phyloP scores from a whole-genome alignment of 495 filamentous ascomycete genomes.

The Neurospora africana region DNA sequence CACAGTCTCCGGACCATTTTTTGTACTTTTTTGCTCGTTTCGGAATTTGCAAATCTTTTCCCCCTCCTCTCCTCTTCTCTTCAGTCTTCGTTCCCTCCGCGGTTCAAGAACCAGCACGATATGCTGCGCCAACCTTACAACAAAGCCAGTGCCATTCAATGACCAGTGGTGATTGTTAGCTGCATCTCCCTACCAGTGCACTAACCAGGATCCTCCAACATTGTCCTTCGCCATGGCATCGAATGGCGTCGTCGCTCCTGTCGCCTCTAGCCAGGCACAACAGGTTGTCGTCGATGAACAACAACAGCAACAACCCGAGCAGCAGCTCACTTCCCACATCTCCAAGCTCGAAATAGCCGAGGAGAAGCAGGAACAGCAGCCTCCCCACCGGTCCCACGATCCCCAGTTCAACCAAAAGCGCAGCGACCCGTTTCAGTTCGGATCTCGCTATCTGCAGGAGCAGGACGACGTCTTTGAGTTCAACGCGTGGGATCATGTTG shows the following conservation, averaged over 20 bases:
- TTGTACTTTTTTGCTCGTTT: constrained; percentile 1
- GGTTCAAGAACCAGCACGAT: constrained; percentile 4
- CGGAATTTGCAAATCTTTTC: constrained; percentile 3
- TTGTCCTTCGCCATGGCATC: constrained; percentile 12
- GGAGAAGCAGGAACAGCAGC: constrained; percentile 11
- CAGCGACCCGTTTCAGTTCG: constrained; percentile 88
- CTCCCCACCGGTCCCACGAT: constrained; percentile 45
- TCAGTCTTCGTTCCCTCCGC: constrained; percentile 6
- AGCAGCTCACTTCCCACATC: constrained; percentile 18
- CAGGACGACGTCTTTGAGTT: constrained; percentile 84
- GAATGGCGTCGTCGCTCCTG: constrained; percentile 6
- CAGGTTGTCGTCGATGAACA: not conserved
- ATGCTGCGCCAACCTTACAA: constrained; percentile 15
- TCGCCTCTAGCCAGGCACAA: not conserved
- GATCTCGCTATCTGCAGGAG: constrained; percentile 71
- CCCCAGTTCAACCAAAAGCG: constrained; percentile 61
- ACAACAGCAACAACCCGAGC: not conserved
- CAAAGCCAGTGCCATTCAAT: constrained; percentile 16
- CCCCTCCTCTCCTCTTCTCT: constrained; percentile 3
- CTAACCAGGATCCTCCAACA: constrained; percentile 7
- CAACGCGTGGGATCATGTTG: constrained; percentile 98
- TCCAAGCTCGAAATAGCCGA: constrained; percentile 20
- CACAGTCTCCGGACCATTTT: constrained; percentile 6
- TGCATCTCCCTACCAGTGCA: constrained; percentile 9
- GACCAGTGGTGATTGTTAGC: constrained; percentile 17